These are phyloP conservation scores for Blastocystis sp. DNA, from an alignment of 352 stramenopile species.

Conservation along the genomic window DNA sequence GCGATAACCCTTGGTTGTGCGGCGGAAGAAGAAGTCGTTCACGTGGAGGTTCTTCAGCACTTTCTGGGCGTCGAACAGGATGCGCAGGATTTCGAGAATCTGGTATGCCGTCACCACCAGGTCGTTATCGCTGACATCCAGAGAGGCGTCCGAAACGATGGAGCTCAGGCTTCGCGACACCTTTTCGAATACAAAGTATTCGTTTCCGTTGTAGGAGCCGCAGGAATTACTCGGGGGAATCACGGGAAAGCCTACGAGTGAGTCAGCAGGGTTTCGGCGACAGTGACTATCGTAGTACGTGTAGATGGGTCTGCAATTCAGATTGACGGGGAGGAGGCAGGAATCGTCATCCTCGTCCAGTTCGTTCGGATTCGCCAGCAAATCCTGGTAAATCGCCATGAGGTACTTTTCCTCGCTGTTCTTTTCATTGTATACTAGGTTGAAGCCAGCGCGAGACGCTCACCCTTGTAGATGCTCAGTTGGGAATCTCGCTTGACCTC, in stretches of 20 bases:
- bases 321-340: slow-evolving; percentile 13
- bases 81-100: slow-evolving; percentile 20
- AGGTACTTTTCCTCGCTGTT: slow-evolving; percentile 14
- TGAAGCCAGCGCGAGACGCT: background rate
- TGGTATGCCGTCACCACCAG: slow-evolving; percentile 8
- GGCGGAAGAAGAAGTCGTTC: slow-evolving; percentile 50
- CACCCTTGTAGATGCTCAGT: slow-evolving; percentile 35
- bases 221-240: background rate
- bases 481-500: slow-evolving; percentile 18
- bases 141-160: background rate
- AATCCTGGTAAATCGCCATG: slow-evolving; percentile 24
- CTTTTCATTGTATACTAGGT: slow-evolving; percentile 10
- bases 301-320: slow-evolving; percentile 6
- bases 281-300: slow-evolving; percentile 64
- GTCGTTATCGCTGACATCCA: slow-evolving; percentile 3
- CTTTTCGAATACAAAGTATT: slow-evolving; percentile 56
- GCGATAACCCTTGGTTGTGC: slow-evolving; percentile 37
- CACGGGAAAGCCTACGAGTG: slow-evolving; percentile 47
- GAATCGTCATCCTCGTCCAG: background rate
- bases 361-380: background rate
- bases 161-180: slow-evolving; percentile 14
- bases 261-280: background rate
- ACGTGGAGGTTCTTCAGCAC: slow-evolving; percentile 58
- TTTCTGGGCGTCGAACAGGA: background rate
- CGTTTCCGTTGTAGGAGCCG: slow-evolving; percentile 34